Evolutionary conservation across 1,139 yeast genomes (phyloP).

Genomic region (Zygosaccharomyces sapae): DNA sequence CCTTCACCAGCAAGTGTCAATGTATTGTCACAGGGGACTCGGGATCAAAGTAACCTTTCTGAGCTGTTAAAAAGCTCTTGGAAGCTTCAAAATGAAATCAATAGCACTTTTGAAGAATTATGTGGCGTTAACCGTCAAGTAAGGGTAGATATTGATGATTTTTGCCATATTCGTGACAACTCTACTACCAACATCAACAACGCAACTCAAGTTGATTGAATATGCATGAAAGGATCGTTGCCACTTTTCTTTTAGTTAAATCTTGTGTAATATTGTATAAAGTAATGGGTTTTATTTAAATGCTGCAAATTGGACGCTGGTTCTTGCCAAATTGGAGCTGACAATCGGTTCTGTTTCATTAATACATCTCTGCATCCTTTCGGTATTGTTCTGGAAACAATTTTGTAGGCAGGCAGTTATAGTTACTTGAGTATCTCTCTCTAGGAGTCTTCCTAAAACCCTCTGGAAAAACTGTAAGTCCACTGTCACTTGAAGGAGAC

Average conservation of each 20-base stretch:
- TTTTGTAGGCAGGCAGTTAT: conserved; percentile 34
- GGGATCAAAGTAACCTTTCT: neutral
- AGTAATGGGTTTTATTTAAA: conserved; percentile 19
- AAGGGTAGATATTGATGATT: conserved; percentile 31
- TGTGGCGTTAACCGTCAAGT: conserved; percentile 25
- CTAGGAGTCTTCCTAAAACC: conserved; percentile 30
- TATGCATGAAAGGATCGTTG: neutral
- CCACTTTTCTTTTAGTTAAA: neutral
- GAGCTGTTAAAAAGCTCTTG: conserved; percentile 18
- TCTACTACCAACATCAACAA: conserved; percentile 7
- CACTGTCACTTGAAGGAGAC: conserved; percentile 38
- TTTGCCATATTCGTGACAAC: conserved; percentile 24
- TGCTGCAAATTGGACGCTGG: conserved; percentile 35
- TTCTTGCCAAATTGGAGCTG: conserved; percentile 30
- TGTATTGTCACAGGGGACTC: neutral
- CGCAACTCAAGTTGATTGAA: conserved; percentile 4
- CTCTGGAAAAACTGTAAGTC: conserved; percentile 41
- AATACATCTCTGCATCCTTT: conserved; percentile 31
- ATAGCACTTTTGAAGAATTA: conserved; percentile 20
- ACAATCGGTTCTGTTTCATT: conserved; percentile 35
- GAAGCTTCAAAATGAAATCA: conserved; percentile 28
- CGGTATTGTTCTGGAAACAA: conserved; percentile 34
- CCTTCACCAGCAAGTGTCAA: neutral
- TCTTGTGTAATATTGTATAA: neutral
- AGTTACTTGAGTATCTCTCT: conserved; percentile 32